A percentile compares a stretch with the other conserved stretches of the same genome.
phyloP scores from a whole-genome alignment of 306 rosid species.

The Morella rubra region DNA sequence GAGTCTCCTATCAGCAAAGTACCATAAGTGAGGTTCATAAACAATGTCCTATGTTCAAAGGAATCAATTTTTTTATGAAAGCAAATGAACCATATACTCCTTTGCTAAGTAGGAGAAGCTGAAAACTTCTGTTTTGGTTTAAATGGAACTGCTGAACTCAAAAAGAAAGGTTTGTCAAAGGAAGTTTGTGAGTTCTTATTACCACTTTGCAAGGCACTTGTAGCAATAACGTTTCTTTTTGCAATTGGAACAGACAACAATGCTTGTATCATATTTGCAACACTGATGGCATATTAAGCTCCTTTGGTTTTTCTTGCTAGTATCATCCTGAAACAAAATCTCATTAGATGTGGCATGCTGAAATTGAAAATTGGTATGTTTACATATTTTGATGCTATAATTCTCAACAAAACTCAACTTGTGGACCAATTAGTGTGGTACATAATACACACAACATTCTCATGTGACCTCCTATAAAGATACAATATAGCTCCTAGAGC shows the following conservation, averaged over 20 bases:
- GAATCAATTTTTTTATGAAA: not conserved
- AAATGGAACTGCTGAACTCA: slow-evolving; percentile 5
- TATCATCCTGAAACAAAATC: slow-evolving; percentile 39
- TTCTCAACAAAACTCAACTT: slow-evolving; percentile 14
- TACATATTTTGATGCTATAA: slow-evolving; percentile 1
- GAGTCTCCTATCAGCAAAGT: not conserved
- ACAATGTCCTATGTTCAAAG: not conserved
- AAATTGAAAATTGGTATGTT: slow-evolving; percentile 1
- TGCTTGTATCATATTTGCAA: slow-evolving; percentile 38
- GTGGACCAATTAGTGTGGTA: not conserved
- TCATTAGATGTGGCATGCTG: slow-evolving; percentile 18
- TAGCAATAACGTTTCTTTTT: slow-evolving; percentile 57
- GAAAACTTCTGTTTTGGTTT: slow-evolving; percentile 11
- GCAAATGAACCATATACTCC: not conserved
- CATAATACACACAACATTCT: not conserved
- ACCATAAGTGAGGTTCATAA: slow-evolving; percentile 13
- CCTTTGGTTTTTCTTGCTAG: slow-evolving; percentile 24
- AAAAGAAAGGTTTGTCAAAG: not conserved
- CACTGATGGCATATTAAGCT: slow-evolving; percentile 63
- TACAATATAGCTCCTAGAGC: not conserved
- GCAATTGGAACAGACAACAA: slow-evolving; percentile 50
- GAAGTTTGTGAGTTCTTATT: slow-evolving; percentile 16
- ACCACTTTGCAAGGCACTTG: slow-evolving; percentile 65
- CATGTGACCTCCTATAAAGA: not conserved
- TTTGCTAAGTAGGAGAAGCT: not conserved